Percentiles rank a stretch among this genome's conserved stretches.
phyloP scores from a whole-genome alignment of 2,329 filamentous ascomycete species.

The Hortaea sp. region DNA sequence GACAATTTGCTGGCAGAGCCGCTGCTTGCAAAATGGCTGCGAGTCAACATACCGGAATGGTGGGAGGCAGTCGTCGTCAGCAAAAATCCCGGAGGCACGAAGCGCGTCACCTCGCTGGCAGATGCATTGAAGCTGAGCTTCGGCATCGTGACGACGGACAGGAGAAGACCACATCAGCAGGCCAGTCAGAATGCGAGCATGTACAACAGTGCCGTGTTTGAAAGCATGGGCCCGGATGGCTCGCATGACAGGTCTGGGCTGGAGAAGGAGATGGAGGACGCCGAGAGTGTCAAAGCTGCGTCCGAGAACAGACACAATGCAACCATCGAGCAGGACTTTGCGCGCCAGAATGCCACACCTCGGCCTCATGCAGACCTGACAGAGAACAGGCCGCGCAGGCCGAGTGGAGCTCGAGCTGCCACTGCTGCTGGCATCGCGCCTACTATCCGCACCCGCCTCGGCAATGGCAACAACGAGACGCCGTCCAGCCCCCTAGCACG shows the following conservation, averaged over 20 bases:
- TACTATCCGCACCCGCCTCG: conserved; percentile 12
- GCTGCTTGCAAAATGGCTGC: conserved; percentile 90
- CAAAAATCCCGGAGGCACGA: conserved; percentile 95
- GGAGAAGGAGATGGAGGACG: conserved; percentile 14
- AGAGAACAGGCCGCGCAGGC: not conserved
- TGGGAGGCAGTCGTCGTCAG: conserved; percentile 89
- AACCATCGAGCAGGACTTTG: conserved; percentile 19
- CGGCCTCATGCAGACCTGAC: conserved; percentile 8
- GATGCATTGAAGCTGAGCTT: conserved; percentile 97
- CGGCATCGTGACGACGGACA: conserved; percentile 84
- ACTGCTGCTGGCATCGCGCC: conserved; percentile 10
- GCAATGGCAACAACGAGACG: conserved; percentile 11
- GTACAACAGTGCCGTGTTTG: conserved; percentile 68
- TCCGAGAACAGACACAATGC: not conserved
- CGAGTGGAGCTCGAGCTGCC: conserved; percentile 10
- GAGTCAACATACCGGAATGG: conserved; percentile 79
- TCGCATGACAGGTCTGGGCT: conserved; percentile 24
- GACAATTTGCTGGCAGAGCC: conserved; percentile 96
- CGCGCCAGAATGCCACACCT: conserved; percentile 9
- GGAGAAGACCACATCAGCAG: conserved; percentile 38
- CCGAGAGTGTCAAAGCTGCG: conserved; percentile 2
- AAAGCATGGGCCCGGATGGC: conserved; percentile 33
- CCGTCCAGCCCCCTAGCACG: conserved; percentile 22
- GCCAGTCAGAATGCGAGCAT: conserved; percentile 42
- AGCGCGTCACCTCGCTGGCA: conserved; percentile 89